Conservation (phyloP, 805 yeast genomes). For the Candida michaelii region DNA sequence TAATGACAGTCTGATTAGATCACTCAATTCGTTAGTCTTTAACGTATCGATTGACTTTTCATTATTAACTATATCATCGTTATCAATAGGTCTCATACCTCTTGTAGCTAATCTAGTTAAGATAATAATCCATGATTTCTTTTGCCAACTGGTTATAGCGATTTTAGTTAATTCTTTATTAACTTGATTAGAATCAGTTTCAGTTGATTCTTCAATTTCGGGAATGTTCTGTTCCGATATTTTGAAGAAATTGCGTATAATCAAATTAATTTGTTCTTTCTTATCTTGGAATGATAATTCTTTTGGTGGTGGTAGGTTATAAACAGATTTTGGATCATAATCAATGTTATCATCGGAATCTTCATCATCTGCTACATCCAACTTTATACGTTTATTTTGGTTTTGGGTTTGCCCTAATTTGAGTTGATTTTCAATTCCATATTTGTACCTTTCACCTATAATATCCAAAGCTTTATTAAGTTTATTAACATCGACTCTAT, state of each 20-base stretch:
- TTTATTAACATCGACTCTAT: slow-evolving; percentile 49
- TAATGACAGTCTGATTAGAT: slow-evolving; percentile 65
- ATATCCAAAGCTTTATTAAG: slow-evolving; percentile 69
- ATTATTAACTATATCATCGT: slow-evolving; percentile 14
- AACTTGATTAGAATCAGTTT: slow-evolving; percentile 20
- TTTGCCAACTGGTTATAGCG: slow-evolving; percentile 52
- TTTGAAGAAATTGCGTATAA: slow-evolving; percentile 59
- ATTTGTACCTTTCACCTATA: slow-evolving; percentile 62
- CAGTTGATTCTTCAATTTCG: slow-evolving; percentile 17
- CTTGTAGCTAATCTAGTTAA: slow-evolving; percentile 79
- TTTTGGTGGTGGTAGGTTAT: slow-evolving; percentile 58
- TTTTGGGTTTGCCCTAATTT: slow-evolving; percentile 3
- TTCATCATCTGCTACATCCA: slow-evolving; percentile 13
- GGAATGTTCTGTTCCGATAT: slow-evolving; percentile 36
- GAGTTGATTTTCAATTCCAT: slow-evolving; percentile 21
- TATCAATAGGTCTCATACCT: slow-evolving; percentile 51
- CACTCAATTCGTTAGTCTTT: slow-evolving; percentile 46
- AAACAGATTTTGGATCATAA: slow-evolving; percentile 42
- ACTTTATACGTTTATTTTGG: slow-evolving; percentile 6
- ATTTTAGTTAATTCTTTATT: slow-evolving; percentile 56
- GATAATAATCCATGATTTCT: slow-evolving; percentile 74
- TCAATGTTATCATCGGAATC: slow-evolving; percentile 34
- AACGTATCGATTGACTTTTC: slow-evolving; percentile 23
- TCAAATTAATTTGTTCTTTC: slow-evolving; percentile 53
- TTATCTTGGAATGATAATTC: slow-evolving; percentile 53